Evolutionary conservation across 2,329 filamentous ascomycete species (phyloP).

Genomic region (Alternaria brassicae): DNA sequence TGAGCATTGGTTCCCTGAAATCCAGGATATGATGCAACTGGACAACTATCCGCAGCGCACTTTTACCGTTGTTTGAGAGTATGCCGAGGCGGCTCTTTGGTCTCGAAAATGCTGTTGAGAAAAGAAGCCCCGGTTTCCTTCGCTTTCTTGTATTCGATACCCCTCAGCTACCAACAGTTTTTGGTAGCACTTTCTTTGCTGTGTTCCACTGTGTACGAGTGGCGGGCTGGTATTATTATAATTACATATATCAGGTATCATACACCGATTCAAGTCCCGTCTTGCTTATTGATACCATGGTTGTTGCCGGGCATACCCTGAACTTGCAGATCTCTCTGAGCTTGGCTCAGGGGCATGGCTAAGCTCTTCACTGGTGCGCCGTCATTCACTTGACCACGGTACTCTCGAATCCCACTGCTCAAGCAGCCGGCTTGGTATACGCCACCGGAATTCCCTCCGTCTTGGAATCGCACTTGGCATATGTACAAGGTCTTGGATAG

Average conservation of each 20-base stretch:
- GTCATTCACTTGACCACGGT: too few relatives aligned
- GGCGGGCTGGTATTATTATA: not conserved
- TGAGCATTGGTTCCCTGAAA: slow-evolving; percentile 46
- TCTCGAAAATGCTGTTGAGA: not conserved
- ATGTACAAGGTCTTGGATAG: not conserved
- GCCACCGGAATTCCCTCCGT: not conserved
- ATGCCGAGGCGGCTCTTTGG: not conserved
- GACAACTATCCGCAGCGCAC: slow-evolving; percentile 41
- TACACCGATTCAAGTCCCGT: not conserved
- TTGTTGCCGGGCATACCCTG: not conserved
- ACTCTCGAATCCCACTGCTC: not conserved
- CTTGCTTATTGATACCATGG: not conserved
- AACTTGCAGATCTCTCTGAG: not conserved
- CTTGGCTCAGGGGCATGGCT: not conserved
- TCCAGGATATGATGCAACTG: slow-evolving; percentile 47
- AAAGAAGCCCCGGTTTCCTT: not conserved
- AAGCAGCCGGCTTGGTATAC: not conserved
- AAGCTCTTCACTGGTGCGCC: not conserved
- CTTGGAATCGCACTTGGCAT: not conserved
- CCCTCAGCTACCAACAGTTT: not conserved
- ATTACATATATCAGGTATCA: not conserved
- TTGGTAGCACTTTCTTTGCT: not conserved
- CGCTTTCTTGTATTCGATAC: slow-evolving; percentile 4
- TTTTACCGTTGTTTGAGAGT: slow-evolving; percentile 38
- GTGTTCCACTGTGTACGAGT: not conserved